Evolutionary conservation across 331 rosid genomes (phyloP), one percentile per base, ranked within the genome.

Genomic region (Stylosanthes scabra): DNA sequence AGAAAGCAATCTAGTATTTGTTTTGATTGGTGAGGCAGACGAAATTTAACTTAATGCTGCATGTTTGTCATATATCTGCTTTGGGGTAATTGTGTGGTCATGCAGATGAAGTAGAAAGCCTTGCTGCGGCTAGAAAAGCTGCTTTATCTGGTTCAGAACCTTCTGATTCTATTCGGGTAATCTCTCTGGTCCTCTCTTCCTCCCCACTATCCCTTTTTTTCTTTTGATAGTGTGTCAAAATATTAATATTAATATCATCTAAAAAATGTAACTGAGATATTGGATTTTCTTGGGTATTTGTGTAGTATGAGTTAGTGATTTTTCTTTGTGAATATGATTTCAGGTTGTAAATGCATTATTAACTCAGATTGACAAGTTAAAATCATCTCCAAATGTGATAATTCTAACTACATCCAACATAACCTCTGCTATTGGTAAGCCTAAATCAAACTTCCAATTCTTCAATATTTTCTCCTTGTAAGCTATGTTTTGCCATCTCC

Each of bases 111-210:
- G 99, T 95, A 6, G 99, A 92, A 83, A 92, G 98, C 78, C 96
- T 90, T 29, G 99, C 98, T 73, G 96, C 99, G 72, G 99, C 97
- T 57, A 83, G 97, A 80, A 95, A 95, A 85, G 91, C 99, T 46
- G 97, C 99, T 76, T 73, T 95, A 78, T 95, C 98, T 63, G 99
- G 97, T 77, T 92, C 99, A 64, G 97, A 95, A 87, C 99, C 97
- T 72, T 95, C 99, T 12, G 99, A 95, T 78, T 95, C 99, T 79
- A 95, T 95, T 70, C 76, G 97, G 88, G 97, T 94, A 91, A 58
- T 27, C 71, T 57, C 60, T 72, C 74, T 15, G 45, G 45, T 57
- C 16, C 60, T 47, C 39, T 31, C 68, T 27, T 31, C 68, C 37
- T 34, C 72, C 41, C n/a, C 52, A 8, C 12, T 8, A 45, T 70